Evolutionary conservation across 2,329 filamentous ascomycete species (phyloP).

Genomic region (Boeremia exigua): DNA sequence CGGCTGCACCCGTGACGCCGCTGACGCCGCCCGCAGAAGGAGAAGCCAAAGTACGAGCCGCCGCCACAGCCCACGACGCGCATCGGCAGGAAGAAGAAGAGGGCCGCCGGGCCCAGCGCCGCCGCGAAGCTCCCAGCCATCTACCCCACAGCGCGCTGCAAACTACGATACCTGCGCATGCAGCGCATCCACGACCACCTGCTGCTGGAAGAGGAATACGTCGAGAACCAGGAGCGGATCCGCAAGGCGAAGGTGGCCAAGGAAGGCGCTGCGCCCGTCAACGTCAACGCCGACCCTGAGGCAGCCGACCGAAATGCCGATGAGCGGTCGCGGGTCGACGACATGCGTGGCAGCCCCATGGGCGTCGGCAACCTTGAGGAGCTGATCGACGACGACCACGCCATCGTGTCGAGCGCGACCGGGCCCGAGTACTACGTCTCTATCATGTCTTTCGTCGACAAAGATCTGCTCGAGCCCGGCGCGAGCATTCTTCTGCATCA

Average conservation of each 20-base stretch:
- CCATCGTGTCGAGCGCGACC: slow-evolving; percentile 96
- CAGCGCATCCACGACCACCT: slow-evolving; percentile 98
- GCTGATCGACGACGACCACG: slow-evolving; percentile 98
- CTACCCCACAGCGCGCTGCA: slow-evolving; percentile 95
- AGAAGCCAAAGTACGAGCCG: slow-evolving; percentile 99
- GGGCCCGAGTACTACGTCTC: slow-evolving; percentile 99
- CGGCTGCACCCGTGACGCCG: neutral
- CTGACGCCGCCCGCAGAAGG: slow-evolving; percentile 69
- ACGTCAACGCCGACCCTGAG: slow-evolving; percentile 68
- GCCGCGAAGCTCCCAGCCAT: slow-evolving; percentile 93
- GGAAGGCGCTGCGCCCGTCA: slow-evolving; percentile 62
- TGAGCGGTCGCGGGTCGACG: slow-evolving; percentile 91
- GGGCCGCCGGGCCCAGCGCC: slow-evolving; percentile 88
- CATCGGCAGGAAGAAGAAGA: slow-evolving; percentile 98
- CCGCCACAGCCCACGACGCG: slow-evolving; percentile 95
- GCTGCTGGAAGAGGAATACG: slow-evolving; percentile 95
- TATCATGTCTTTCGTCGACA: slow-evolving; percentile 99
- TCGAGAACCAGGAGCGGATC: slow-evolving; percentile 96
- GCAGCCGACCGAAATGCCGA: slow-evolving; percentile 88
- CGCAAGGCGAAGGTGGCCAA: slow-evolving; percentile 80
- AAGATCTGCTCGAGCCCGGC: slow-evolving; percentile 94
- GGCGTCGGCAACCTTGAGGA: slow-evolving; percentile 97
- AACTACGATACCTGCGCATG: slow-evolving; percentile 95
- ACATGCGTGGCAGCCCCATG: slow-evolving; percentile 99
- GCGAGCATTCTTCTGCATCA: slow-evolving; percentile 95